Evolutionary conservation across 352 stramenopile genomes (phyloP), one percentile per base, ranked within the genome.

Genomic region (Globisporangium mamillatum): DNA sequence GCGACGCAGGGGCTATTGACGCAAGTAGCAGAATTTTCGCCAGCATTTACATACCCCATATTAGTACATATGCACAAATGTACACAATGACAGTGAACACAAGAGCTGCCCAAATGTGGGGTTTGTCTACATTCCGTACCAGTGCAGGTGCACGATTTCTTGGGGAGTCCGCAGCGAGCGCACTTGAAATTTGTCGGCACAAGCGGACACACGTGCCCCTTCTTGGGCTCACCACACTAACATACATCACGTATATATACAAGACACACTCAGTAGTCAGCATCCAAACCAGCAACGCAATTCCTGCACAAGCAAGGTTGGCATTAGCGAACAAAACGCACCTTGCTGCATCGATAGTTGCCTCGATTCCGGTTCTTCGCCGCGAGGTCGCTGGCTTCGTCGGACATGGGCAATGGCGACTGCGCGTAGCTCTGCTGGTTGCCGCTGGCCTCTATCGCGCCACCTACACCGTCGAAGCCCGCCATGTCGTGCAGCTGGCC

Each of bases 281-380:
- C 44, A 52, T 52, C 22, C 44, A 22, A 52, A 22, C 44, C 44
- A 52, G 44, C 44, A 48, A 1, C 27, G 48, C 10, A 46, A 46
- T 46, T 18, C 38, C 38, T 46, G n/a, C 38, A 16, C 41, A 27
- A 46, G 38, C 38, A 46, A 14, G 14, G 4, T 16, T 16, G 38
- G 2, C 44, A 10, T n/a, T 5, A 10, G 9, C 24, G 4, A 25
- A 41, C 29, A 38, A 38, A n/a, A 41, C 56, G 24, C 55, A 90
- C 85, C 81, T 93, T 93, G 73, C 84, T 93, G 74, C 88, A 95
- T 34, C 88, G 84, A 62, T 95, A 95, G 72, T 95, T 95, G 72
- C 88, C 88, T 58, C 88, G 88, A 68, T 95, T 93, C 27, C 86
- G 72, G 71, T 92, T 92, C 73, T 91, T 91, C 44, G 67, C 68